Conservation (phyloP, 2,329 filamentous ascomycete genomes). For the Ampelomyces quisqualis region DNA sequence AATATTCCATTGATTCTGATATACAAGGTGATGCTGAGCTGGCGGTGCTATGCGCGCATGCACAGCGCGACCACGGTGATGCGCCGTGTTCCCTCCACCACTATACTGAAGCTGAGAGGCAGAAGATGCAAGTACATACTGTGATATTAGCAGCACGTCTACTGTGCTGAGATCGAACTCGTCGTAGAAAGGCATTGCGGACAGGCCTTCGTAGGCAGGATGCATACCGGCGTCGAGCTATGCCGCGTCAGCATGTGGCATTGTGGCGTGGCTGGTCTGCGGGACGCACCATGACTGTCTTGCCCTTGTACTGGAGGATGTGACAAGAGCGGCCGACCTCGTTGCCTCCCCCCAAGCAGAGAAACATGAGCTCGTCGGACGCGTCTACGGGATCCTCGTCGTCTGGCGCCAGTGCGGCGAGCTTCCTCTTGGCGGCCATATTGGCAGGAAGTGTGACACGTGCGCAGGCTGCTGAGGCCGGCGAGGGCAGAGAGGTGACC, state of each 20-base stretch:
- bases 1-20: constrained; percentile 46
- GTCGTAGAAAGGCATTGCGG: constrained; percentile 93
- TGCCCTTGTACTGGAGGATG: constrained; percentile 98
- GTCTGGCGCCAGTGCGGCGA: constrained; percentile 71
- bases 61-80: constrained; percentile 38
- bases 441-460: not conserved
- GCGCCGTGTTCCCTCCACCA: constrained; percentile 25
- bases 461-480: not conserved
- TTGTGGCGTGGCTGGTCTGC: too few relatives aligned
- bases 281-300: constrained; percentile 87
- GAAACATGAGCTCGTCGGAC: constrained; percentile 89
- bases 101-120: constrained; percentile 18
- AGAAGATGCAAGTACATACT: constrained; percentile 68
- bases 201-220: constrained; percentile 91
- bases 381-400: constrained; percentile 89
- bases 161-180: constrained; percentile 97
- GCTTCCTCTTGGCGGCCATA: constrained; percentile 96
- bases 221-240: constrained; percentile 97
- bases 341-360: constrained; percentile 91
- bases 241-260: constrained; percentile 19
- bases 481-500: not conserved
- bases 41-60: constrained; percentile 18
- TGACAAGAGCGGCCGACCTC: constrained; percentile 97
- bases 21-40: constrained; percentile 35
- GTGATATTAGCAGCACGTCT: constrained; percentile 95